Evolutionary conservation across 2,329 filamentous ascomycete species (phyloP).

Genomic region (Aspergillus pseudoviridinutans): DNA sequence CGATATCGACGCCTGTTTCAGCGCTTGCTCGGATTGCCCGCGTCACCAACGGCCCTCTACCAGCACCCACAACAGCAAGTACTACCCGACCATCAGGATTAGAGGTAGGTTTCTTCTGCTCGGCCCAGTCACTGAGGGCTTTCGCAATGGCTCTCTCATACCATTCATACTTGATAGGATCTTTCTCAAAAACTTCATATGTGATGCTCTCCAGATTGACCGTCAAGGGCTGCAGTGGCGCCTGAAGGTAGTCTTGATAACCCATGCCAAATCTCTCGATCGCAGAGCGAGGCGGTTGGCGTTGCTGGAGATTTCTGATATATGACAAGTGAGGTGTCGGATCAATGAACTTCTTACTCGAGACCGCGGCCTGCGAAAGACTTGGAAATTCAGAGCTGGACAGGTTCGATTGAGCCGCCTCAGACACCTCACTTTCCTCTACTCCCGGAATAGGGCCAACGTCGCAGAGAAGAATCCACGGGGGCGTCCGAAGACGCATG

Average conservation of each 20-base stretch:
- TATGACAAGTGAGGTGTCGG: slow-evolving; percentile 70
- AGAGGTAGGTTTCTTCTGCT: slow-evolving; percentile 68
- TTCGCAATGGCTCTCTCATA: slow-evolving; percentile 82
- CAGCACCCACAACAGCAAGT: slow-evolving; percentile 88
- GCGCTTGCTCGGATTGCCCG: slow-evolving; percentile 77
- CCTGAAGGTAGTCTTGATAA: slow-evolving; percentile 93
- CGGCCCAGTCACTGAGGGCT: slow-evolving; percentile 75
- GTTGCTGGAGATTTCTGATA: slow-evolving; percentile 75
- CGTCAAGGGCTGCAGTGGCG: slow-evolving; percentile 86
- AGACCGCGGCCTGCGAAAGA: slow-evolving; percentile 60
- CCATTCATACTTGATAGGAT: slow-evolving; percentile 95
- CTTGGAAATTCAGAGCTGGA: slow-evolving; percentile 57
- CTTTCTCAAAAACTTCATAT: slow-evolving; percentile 97
- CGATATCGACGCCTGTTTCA: slow-evolving; percentile 69
- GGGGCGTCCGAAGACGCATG: slow-evolving; percentile 54
- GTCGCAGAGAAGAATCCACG: slow-evolving; percentile 59
- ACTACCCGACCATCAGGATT: slow-evolving; percentile 69
- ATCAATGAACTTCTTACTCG: slow-evolving; percentile 50
- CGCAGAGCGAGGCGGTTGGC: slow-evolving; percentile 63
- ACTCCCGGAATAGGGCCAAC: slow-evolving; percentile 53
- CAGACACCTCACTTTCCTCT: slow-evolving; percentile 23
- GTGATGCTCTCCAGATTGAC: slow-evolving; percentile 97
- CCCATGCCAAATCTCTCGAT: slow-evolving; percentile 66
- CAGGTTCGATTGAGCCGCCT: slow-evolving; percentile 12
- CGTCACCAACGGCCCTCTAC: slow-evolving; percentile 86